A percentile compares a stretch with the other conserved stretches of the same genome.
These are phyloP conservation scores for Penicillium paxilli DNA, from an alignment of 495 filamentous ascomycete species.

Conservation along the genomic window DNA sequence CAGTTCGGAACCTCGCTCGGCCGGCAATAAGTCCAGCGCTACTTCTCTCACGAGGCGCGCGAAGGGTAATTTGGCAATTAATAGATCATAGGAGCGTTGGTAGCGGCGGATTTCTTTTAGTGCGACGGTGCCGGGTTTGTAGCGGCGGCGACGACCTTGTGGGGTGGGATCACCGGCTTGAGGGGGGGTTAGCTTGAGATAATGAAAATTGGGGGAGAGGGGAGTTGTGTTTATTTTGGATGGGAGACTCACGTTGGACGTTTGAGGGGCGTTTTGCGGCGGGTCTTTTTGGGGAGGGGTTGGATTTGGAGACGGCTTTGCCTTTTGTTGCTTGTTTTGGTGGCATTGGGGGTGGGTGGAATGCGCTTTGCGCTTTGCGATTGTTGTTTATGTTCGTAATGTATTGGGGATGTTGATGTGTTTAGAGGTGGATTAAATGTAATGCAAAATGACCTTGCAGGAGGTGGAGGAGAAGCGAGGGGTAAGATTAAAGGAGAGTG, in stretches of 20 bases:
- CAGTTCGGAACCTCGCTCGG: slow-evolving; percentile 56
- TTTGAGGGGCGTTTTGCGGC: slow-evolving; percentile 23
- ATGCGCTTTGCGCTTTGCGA: too few species aligned
- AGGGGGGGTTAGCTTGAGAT: neutral
- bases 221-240: neutral
- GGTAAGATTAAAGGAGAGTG: neutral
- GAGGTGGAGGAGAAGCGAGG: neutral
- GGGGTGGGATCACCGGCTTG: slow-evolving; percentile 74
- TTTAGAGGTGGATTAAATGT: neutral
- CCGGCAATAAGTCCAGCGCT: slow-evolving; percentile 56
- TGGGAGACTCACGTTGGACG: slow-evolving; percentile 38
- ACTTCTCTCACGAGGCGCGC: slow-evolving; percentile 89
- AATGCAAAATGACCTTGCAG: neutral
- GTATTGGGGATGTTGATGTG: too few species aligned
- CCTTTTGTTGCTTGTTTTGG: slow-evolving; percentile 16
- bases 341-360: neutral
- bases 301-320: slow-evolving; percentile 17
- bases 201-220: neutral
- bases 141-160: slow-evolving; percentile 62
- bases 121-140: slow-evolving; percentile 81
- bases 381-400: too few species aligned
- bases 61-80: slow-evolving; percentile 82
- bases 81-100: slow-evolving; percentile 77
- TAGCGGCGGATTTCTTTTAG: slow-evolving; percentile 84
- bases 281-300: slow-evolving; percentile 20